Evolutionary conservation across 805 yeast species (phyloP).

Genomic region (Wickerhamomyces sydowiorum): DNA sequence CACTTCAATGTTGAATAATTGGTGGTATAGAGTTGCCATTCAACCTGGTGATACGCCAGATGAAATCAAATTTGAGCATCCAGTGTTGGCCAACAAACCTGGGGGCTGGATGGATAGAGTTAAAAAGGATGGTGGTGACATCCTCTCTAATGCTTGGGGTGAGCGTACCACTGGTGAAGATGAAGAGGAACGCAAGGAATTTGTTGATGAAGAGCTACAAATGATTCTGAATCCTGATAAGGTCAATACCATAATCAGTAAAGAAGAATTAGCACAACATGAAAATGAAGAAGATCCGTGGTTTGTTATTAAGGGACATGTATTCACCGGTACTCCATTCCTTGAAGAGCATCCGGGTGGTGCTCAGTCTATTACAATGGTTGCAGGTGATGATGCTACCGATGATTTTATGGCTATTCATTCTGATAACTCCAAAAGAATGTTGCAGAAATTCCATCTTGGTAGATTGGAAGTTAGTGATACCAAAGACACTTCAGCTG

Average conservation of each 20-base stretch:
- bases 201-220: slow-evolving; percentile 21
- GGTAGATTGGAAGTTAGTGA: slow-evolving; percentile 13
- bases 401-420: slow-evolving; percentile 31
- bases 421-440: slow-evolving; percentile 23
- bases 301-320: slow-evolving; percentile 30
- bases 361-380: slow-evolving; percentile 20
- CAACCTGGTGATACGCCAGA: slow-evolving; percentile 7
- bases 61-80: slow-evolving; percentile 23
- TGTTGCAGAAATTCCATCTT: slow-evolving; percentile 22
- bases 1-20: slow-evolving; percentile 30
- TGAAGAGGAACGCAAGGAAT: slow-evolving; percentile 3
- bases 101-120: slow-evolving; percentile 35
- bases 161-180: slow-evolving; percentile 16
- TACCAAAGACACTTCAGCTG: background rate
- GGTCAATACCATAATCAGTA: slow-evolving; percentile 3
- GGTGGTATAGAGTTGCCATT: slow-evolving; percentile 32
- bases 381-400: slow-evolving; percentile 25
- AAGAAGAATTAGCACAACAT: slow-evolving; percentile 7
- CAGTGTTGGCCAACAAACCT: slow-evolving; percentile 19
- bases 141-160: slow-evolving; percentile 27
- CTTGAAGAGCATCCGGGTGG: slow-evolving; percentile 29
- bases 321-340: slow-evolving; percentile 29
- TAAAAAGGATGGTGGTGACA: slow-evolving; percentile 26
- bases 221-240: slow-evolving; percentile 25
- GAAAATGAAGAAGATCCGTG: slow-evolving; percentile 9